Base-by-base conservation (phyloP, 805 yeast genomes). In the Candida multigemmis region DNA sequence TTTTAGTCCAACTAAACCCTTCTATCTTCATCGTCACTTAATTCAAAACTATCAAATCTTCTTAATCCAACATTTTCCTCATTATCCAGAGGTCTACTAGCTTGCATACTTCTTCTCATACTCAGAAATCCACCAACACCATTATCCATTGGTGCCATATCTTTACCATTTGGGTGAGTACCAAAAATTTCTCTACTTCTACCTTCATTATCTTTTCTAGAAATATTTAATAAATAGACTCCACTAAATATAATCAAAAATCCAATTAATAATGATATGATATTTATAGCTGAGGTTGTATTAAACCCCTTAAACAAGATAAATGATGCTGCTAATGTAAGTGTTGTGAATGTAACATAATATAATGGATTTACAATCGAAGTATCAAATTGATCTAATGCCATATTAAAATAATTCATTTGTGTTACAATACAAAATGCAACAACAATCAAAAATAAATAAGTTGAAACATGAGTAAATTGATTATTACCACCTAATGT, bases 401-500 rank as follows among this genome's bases (percentile, higher is more conserved):
- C 95, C 60, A 83, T 86, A 66, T 85, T 85, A 65, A 85, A 83
- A 50, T 82, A 85, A 60, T 83, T 85, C 95, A 85, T 85, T 55
- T 85, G 96, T 5, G 94, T 83, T 42, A 81, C 44, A 40, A 85
- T 86, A 55, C 95, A 85, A 22, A 79, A 68, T 6, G 64, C 81
- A 31, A 85, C 94, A 14, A 83, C 86, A 16, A 70, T 39, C 19
- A 83, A 69, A 64, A 85, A 85, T 31, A 86, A 61, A 46, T 86
- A 85, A 1, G 96, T 85, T 19, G 91, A 78, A 6, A 78, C 60
- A 44, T 85, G 91, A 2, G 84, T 69, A 53, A 85, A 83, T 61
- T 85, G 96, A 56, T 86, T 85, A 55, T 76, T 81, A 6, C 96
- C 96, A 21, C 73, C 61, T 12, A 85, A 61, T 1, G 95, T 83